Evolutionary conservation across 2,329 filamentous ascomycete genomes (phyloP).

Genomic region (Rosellinia necatrix): DNA sequence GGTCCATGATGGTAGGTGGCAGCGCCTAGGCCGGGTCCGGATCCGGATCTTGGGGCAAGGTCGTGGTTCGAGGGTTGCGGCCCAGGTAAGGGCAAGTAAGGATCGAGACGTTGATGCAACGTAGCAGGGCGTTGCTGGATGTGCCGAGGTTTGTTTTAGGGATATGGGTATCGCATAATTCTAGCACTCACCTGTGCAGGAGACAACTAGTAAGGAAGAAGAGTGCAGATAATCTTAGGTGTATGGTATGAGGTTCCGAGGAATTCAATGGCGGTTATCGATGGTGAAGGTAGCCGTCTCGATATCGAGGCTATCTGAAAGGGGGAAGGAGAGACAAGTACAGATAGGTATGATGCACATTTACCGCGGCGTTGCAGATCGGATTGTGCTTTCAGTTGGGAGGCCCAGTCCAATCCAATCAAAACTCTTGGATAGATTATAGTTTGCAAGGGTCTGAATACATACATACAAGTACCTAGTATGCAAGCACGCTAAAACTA

Average conservation of each 20-base stretch:
- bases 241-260: background rate
- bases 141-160: constrained; percentile 3
- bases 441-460: no score
- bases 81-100: background rate
- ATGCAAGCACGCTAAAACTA: background rate
- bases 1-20: constrained; percentile 60
- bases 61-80: background rate
- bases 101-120: background rate
- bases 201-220: background rate
- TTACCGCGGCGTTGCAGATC: background rate
- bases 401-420: background rate
- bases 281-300: background rate
- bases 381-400: background rate
- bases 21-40: background rate
- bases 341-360: background rate
- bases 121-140: constrained; percentile 11
- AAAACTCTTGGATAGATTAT: no score
- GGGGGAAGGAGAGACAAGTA: background rate
- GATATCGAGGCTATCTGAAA: background rate
- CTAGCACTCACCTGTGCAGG: background rate
- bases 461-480: background rate
- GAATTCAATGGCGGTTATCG: no score
- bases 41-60: no score
- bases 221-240: background rate
- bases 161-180: constrained; percentile 19